Conservation (phyloP, 306 rosid genomes). For the Cicer pinnatifidum region DNA sequence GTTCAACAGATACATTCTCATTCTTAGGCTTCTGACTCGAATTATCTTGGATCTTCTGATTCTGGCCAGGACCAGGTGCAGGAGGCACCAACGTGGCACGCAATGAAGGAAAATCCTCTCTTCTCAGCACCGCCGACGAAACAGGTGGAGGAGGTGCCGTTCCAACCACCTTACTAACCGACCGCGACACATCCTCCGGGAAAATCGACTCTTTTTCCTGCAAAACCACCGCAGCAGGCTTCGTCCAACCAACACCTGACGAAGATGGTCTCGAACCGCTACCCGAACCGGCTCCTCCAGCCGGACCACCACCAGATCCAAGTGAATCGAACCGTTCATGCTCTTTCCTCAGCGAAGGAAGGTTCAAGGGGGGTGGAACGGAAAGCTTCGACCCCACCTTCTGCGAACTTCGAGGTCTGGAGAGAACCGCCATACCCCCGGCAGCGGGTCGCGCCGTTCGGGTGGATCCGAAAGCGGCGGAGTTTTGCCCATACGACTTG, state of each 20-base stretch:
- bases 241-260: slow-evolving; percentile 91
- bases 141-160: slow-evolving; percentile 10
- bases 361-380: slow-evolving; percentile 98
- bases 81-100: slow-evolving; percentile 77
- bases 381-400: slow-evolving; percentile 91
- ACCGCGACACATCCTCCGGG: slow-evolving; percentile 48
- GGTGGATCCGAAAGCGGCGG: slow-evolving; percentile 57
- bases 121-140: slow-evolving; percentile 65
- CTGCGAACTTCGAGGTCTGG: slow-evolving; percentile 91
- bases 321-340: slow-evolving; percentile 82
- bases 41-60: slow-evolving; percentile 70
- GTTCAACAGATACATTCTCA: slow-evolving; percentile 54
- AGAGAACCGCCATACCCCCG: slow-evolving; percentile 76
- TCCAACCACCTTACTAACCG: slow-evolving; percentile 41
- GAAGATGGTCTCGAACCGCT: slow-evolving; percentile 76
- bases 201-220: slow-evolving; percentile 57
- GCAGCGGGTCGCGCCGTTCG: slow-evolving; percentile 56
- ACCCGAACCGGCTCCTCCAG: slow-evolving; percentile 69
- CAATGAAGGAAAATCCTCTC: slow-evolving; percentile 95
- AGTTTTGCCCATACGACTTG: slow-evolving; percentile 89
- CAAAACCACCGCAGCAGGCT: slow-evolving; percentile 56
- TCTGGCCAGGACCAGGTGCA: slow-evolving; percentile 45
- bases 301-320: slow-evolving; percentile 67
- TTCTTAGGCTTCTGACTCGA: slow-evolving; percentile 60
- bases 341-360: slow-evolving; percentile 88